These are phyloP conservation scores for Lachnellula suecica DNA, from an alignment of 2,329 filamentous ascomycete genomes.

Conservation along the genomic window DNA sequence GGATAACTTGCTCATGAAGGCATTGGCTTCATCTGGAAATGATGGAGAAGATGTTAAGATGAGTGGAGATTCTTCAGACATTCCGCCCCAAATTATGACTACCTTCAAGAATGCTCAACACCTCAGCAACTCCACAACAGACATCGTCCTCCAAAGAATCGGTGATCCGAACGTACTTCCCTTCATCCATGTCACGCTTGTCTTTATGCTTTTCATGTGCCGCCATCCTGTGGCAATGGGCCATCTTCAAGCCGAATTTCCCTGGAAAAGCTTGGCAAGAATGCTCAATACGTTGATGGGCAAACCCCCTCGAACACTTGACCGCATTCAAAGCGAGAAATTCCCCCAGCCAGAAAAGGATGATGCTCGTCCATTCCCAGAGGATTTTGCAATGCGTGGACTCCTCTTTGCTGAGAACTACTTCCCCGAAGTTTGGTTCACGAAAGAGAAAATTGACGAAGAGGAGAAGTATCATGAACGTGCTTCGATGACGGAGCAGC, in stretches of 20 bases:
- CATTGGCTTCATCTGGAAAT: slow-evolving; percentile 9
- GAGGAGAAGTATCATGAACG: slow-evolving; percentile 29
- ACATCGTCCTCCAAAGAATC: slow-evolving; percentile 25
- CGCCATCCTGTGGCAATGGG: slow-evolving; percentile 19
- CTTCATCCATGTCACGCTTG: slow-evolving; percentile 29
- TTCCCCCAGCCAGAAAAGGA: slow-evolving; percentile 27
- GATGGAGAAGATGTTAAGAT: slow-evolving; percentile 13
- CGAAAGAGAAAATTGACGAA: slow-evolving; percentile 27
- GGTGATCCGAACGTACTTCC: slow-evolving; percentile 30
- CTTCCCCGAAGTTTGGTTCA: slow-evolving; percentile 27
- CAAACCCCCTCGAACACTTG: slow-evolving; percentile 5
- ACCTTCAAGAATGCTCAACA: slow-evolving; percentile 22
- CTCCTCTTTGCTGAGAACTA: slow-evolving; percentile 26
- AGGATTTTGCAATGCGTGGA: slow-evolving; percentile 31
- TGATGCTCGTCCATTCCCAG: slow-evolving; percentile 26
- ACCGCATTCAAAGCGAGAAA: slow-evolving; percentile 15
- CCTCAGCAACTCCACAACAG: slow-evolving; percentile 20
- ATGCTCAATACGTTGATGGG: slow-evolving; percentile 27
- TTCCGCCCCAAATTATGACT: background rate
- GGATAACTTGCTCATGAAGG: slow-evolving; percentile 28
- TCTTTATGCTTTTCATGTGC: slow-evolving; percentile 26
- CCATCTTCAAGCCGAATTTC: slow-evolving; percentile 21
- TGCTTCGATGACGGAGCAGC: slow-evolving; percentile 26
- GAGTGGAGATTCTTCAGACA: slow-evolving; percentile 1
- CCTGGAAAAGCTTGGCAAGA: slow-evolving; percentile 22